These are phyloP conservation scores for Moricandia moricandioides DNA, from an alignment of 345 rosid genomes.

Conservation along the genomic window DNA sequence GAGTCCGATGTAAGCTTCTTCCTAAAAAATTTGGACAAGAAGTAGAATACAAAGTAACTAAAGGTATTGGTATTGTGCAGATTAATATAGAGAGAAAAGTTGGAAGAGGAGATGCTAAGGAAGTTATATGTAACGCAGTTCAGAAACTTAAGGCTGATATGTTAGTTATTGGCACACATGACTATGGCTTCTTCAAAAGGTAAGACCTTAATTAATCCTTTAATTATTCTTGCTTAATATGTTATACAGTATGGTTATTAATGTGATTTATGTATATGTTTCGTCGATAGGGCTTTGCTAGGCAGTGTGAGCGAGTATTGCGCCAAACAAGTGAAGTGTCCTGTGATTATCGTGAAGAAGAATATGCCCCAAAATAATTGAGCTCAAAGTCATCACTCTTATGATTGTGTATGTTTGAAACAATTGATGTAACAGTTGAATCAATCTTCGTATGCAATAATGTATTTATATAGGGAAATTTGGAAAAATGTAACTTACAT, in stretches of 20 bases:
- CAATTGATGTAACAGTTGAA: neutral
- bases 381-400: neutral
- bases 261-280: neutral
- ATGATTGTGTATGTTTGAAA: constrained; percentile 3
- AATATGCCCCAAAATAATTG: constrained; percentile 15
- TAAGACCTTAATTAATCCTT: constrained; percentile 6
- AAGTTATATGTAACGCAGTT: constrained; percentile 68
- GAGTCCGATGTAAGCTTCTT: constrained; percentile 6
- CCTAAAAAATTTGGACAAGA: neutral
- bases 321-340: constrained; percentile 77
- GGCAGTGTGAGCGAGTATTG: constrained; percentile 89
- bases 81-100: constrained; percentile 53
- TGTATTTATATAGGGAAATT: neutral
- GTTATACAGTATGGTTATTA: neutral
- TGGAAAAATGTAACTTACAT: too few species aligned
- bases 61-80: constrained; percentile 33
- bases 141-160: constrained; percentile 70
- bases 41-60: neutral
- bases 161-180: constrained; percentile 92
- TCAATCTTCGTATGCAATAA: constrained; percentile 9
- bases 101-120: constrained; percentile 82
- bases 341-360: constrained; percentile 79
- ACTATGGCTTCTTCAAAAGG: constrained; percentile 96
- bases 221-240: neutral
- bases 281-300: constrained; percentile 55